Base-by-base conservation (phyloP, 768 basidiomycete genomes). In the Rhizopogon vulgaris region DNA sequence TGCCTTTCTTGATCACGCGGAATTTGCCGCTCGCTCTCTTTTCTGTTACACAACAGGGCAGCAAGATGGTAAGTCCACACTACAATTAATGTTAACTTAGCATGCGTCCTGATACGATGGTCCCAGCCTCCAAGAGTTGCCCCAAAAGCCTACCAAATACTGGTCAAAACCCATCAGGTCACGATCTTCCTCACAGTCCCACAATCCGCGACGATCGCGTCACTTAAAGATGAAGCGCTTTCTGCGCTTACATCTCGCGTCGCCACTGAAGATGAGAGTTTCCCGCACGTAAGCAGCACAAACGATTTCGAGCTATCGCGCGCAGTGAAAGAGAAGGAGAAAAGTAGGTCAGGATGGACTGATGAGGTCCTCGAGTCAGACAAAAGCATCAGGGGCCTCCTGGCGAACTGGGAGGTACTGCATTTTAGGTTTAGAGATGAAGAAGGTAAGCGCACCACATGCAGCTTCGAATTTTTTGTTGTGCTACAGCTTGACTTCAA, bases 111-210 rank as follows among this genome's bases (percentile, higher is more conserved):
- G 43, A 45, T 9, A 12, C 4, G 18, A 32, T 8, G 8, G 22
- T 6, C 10, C 51, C 52, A 82, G 85, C 81, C 82, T 25, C 75
- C 72, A 11, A 76, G 78, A 61, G 56, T 71, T 12, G 75, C 75
- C 38, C 82, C 83, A 7, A 87, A 83, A 68, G 71, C 79, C 45
- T 83, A 83, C 68, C 82, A 86, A 49, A 61, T 90, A 15, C 73
- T 81, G n/a, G 66, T 89, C 57, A 87, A 85, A 60, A 84, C 86
- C 0, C 85, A 89, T 71, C 86, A 80, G 56, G 69, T 85, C 48
- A 83, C 83, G 6, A 70, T 88, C 57, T 75, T 85, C 59, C 68
- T 84, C 56, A 79, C 82, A 6, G 73, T 76, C 9, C 66, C 74
- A 38, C 82, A 79, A 7, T 75, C 73, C 32, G 75, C 75, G 8